Evolutionary conservation across 1,139 yeast species (phyloP), one percentile per base, ranked within the genome.

Genomic region (Pichia sp.): DNA sequence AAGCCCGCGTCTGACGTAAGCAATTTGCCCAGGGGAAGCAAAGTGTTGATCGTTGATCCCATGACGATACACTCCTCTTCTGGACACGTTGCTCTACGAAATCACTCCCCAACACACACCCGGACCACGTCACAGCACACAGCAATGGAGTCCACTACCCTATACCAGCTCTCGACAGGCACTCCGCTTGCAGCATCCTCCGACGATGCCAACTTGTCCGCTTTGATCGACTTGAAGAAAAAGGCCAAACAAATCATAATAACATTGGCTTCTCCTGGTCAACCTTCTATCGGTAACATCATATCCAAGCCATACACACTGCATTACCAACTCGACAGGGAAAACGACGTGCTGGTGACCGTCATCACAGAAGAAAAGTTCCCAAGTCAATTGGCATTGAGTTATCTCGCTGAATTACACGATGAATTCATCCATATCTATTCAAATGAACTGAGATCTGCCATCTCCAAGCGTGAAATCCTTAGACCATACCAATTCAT

Each of bases 171-270:
- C 5, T 52, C 81, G 43, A 91, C 55, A 82, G 93, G 93, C 4
- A 81, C 90, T 50, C 97, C 98, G 18, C 74, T 91, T 49, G 83
- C 95, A 53, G 96, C 96, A n/a, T 86, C 96, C 2, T 93, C 89
- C 15, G 98, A 91, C 61, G 96, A 90, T 38, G 15, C 31, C 3
- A 40, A 38, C 5, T 34, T 33, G 6, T 3, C 35, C 2, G 19
- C 18, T 4, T 34, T 49, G n/a, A 30, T 41, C 5, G 46, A 88
- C 52, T 93, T 88, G 63, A 91, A 91, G 75, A 82, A 85, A 65
- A 89, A 89, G 66, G 80, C 90, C 58, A 91, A 93, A 69, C 71
- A 85, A 52, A 74, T 93, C 47, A 77, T 90, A 43, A 75, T 85
- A 42, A 76, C 94, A 60, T 79, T 93, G 12, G 36, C 38, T 2